phyloP scores from a whole-genome alignment of 805 yeast species.

The Osmozyma mogii region DNA sequence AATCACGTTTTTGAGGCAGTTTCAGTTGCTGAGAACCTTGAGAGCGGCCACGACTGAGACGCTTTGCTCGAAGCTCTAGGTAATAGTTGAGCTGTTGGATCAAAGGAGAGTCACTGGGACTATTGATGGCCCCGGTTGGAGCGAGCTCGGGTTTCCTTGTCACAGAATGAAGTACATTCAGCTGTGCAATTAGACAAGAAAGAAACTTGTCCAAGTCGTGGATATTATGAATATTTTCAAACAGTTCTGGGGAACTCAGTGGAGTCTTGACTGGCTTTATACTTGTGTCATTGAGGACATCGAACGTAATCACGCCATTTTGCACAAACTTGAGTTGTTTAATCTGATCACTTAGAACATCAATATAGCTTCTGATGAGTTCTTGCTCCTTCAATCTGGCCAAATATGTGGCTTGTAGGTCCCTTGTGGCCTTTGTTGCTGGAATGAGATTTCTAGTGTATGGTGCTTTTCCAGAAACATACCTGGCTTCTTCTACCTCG shows the following conservation, averaged over 20 bases:
- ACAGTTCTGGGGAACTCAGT: slow-evolving; percentile 17
- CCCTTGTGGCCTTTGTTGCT: slow-evolving; percentile 10
- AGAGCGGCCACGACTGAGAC: slow-evolving; percentile 1
- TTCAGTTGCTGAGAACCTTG: neutral
- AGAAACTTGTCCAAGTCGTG: slow-evolving; percentile 34
- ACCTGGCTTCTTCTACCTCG: no score
- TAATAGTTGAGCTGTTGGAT: slow-evolving; percentile 15
- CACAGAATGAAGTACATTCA: slow-evolving; percentile 31
- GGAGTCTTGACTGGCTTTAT: slow-evolving; percentile 5
- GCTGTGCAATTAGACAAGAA: slow-evolving; percentile 28
- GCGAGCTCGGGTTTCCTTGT: slow-evolving; percentile 20
- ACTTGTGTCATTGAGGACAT: slow-evolving; percentile 23
- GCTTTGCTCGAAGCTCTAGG: slow-evolving; percentile 12
- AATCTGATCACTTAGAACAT: slow-evolving; percentile 34
- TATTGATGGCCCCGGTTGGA: slow-evolving; percentile 8
- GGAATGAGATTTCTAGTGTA: neutral
- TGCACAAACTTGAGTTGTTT: slow-evolving; percentile 36
- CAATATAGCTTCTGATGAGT: slow-evolving; percentile 34
- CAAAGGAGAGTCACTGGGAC: slow-evolving; percentile 4
- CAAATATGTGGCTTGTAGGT: slow-evolving; percentile 25
- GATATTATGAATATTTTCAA: slow-evolving; percentile 31
- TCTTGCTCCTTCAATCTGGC: slow-evolving; percentile 36
- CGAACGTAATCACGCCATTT: slow-evolving; percentile 36
- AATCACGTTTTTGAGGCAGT: neutral
- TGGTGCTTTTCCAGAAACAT: neutral